Conservation (phyloP, 164 flowering plant genomes). For the Echeveria elegans region DNA sequence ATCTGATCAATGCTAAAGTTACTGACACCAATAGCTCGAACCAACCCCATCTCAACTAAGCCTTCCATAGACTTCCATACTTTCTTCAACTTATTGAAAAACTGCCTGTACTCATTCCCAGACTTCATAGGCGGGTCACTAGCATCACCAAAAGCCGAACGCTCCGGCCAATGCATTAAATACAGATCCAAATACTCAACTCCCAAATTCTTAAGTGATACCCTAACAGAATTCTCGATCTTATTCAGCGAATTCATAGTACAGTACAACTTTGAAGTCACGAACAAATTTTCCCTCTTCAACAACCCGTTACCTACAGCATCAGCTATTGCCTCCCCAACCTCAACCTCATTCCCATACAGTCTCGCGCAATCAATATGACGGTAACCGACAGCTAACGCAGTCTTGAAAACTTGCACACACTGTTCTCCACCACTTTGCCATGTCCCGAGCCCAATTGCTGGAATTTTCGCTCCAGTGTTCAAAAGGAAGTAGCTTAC, state of each 20-base stretch:
- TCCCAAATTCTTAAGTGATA: not conserved
- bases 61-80: constrained; percentile 89
- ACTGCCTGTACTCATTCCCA: not conserved
- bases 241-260: not conserved
- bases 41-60: constrained; percentile 53
- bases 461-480: constrained; percentile 25
- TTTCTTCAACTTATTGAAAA: constrained; percentile 33
- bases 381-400: not conserved
- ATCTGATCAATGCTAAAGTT: constrained; percentile 63
- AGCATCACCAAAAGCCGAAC: not conserved
- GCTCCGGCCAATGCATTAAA: not conserved
- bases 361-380: not conserved
- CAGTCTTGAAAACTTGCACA: constrained; percentile 41
- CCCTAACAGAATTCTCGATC: not conserved
- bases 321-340: not conserved
- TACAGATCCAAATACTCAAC: not conserved
- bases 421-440: constrained; percentile 63
- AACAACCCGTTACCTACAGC: not conserved
- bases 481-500: constrained; percentile 23
- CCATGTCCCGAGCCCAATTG: constrained; percentile 73
- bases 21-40: constrained; percentile 75
- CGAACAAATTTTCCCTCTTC: not conserved
- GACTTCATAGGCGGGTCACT: not conserved
- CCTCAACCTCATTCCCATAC: not conserved
- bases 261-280: not conserved